Conservation (phyloP, 1,139 yeast species). For the Candida buenavistaensis region DNA sequence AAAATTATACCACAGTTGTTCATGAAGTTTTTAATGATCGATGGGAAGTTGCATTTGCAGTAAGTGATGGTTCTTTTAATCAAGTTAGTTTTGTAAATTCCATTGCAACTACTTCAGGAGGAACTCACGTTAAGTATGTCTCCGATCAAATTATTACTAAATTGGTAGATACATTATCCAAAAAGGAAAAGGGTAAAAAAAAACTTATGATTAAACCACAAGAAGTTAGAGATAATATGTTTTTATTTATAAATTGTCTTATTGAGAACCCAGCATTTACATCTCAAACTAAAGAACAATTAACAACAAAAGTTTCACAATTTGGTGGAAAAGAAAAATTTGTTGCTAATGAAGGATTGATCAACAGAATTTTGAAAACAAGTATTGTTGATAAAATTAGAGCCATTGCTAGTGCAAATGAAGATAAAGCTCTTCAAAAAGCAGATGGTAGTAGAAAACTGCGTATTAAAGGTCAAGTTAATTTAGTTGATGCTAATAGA, state of each 20-base stretch:
- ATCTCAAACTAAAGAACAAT: conserved; percentile 94
- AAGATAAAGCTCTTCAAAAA: conserved; percentile 82
- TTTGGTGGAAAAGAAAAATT: conserved; percentile 83
- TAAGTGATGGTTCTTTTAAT: conserved; percentile 83
- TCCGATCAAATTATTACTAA: conserved; percentile 82
- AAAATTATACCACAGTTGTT: conserved; percentile 57
- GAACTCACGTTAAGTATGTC: conserved; percentile 88
- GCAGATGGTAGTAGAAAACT: conserved; percentile 87
- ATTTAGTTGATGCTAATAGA: conserved; percentile 92
- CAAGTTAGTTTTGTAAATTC: conserved; percentile 97
- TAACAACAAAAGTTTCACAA: conserved; percentile 84
- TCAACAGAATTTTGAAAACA: conserved; percentile 69
- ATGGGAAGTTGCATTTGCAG: conserved; percentile 97
- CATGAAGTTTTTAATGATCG: conserved; percentile 72
- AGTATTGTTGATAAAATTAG: conserved; percentile 80
- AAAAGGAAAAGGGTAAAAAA: conserved; percentile 76
- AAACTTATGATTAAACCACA: conserved; percentile 77
- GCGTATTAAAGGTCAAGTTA: conserved; percentile 86
- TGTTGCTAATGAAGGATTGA: conserved; percentile 71
- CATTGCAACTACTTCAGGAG: conserved; percentile 96
- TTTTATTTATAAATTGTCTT: conserved; percentile 85
- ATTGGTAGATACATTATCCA: conserved; percentile 57
- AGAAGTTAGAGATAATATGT: conserved; percentile 89
- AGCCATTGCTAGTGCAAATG: conserved; percentile 83
- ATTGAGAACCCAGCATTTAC: conserved; percentile 97